These are phyloP conservation scores for Akebia trifoliata DNA, from an alignment of 164 flowering plant genomes.

Conservation along the genomic window DNA sequence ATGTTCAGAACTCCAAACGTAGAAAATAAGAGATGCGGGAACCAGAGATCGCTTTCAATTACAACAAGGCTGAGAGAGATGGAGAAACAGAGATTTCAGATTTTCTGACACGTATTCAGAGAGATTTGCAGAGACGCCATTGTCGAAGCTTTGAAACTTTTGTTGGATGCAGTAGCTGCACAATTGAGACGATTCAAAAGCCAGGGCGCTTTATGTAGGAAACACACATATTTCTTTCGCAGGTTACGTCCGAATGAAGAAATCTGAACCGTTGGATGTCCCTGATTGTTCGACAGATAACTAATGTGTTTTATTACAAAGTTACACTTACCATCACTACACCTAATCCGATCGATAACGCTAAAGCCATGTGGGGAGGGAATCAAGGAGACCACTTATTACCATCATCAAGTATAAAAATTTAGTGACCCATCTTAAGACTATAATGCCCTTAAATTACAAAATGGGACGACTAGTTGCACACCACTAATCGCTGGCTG, in stretches of 20 bases:
- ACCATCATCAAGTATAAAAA: no score
- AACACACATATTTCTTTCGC: neutral
- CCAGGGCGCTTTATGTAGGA: slow-evolving; percentile 15
- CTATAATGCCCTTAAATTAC: no score
- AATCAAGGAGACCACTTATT: no score
- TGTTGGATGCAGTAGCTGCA: slow-evolving; percentile 11
- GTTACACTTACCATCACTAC: no score
- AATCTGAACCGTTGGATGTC: slow-evolving; percentile 10
- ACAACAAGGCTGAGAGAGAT: slow-evolving; percentile 12
- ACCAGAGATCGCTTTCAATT: slow-evolving; percentile 13
- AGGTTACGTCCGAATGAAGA: neutral
- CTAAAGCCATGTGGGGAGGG: no score
- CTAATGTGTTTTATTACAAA: no score
- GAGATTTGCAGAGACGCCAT: slow-evolving; percentile 13
- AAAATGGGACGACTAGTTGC: no score
- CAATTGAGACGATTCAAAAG: slow-evolving; percentile 2
- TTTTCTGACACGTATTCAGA: slow-evolving; percentile 9
- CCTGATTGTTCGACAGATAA: no score
- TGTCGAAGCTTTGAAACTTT: slow-evolving; percentile 19
- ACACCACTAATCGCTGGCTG: no score
- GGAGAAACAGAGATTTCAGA: slow-evolving; percentile 11
- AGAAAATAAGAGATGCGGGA: neutral
- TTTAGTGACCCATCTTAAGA: no score
- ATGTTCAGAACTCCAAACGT: neutral
- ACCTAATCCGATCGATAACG: no score